These are phyloP conservation scores for Stellera chamaejasme DNA, from an alignment of 345 rosid species.

Conservation along the genomic window DNA sequence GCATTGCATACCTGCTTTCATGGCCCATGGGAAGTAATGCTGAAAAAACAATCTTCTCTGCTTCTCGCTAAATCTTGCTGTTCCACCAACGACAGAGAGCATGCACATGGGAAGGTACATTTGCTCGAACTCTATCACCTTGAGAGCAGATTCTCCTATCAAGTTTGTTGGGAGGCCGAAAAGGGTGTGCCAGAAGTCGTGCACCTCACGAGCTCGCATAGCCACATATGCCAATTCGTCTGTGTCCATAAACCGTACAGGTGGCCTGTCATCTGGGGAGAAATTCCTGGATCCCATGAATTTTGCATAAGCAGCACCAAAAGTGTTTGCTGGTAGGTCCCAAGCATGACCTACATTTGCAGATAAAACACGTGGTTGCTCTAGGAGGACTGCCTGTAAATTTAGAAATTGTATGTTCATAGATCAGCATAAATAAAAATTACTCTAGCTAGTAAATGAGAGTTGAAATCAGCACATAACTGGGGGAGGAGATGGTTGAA, in stretches of 20 bases:
- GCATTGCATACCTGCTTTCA: slow-evolving; percentile 41
- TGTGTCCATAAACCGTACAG: slow-evolving; percentile 72
- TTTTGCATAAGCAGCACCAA: slow-evolving; percentile 79
- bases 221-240: slow-evolving; percentile 65
- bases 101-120: slow-evolving; percentile 72
- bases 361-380: slow-evolving; percentile 59
- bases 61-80: slow-evolving; percentile 49
- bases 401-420: neutral
- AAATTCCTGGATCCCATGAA: slow-evolving; percentile 89
- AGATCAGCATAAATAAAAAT: neutral
- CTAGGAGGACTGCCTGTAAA: slow-evolving; percentile 50
- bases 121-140: slow-evolving; percentile 72
- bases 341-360: slow-evolving; percentile 56
- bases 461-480: no score
- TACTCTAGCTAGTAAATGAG: neutral
- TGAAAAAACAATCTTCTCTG: slow-evolving; percentile 52
- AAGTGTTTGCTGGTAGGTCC: slow-evolving; percentile 64
- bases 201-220: slow-evolving; percentile 68
- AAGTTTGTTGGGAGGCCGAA: slow-evolving; percentile 65
- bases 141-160: slow-evolving; percentile 61
- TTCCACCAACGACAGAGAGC: slow-evolving; percentile 61
- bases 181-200: slow-evolving; percentile 80
- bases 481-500: no score
- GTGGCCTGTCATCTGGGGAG: slow-evolving; percentile 70
- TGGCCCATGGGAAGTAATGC: slow-evolving; percentile 70